Conservation (phyloP, 164 flowering plant genomes). For the Buxus sempervirens region DNA sequence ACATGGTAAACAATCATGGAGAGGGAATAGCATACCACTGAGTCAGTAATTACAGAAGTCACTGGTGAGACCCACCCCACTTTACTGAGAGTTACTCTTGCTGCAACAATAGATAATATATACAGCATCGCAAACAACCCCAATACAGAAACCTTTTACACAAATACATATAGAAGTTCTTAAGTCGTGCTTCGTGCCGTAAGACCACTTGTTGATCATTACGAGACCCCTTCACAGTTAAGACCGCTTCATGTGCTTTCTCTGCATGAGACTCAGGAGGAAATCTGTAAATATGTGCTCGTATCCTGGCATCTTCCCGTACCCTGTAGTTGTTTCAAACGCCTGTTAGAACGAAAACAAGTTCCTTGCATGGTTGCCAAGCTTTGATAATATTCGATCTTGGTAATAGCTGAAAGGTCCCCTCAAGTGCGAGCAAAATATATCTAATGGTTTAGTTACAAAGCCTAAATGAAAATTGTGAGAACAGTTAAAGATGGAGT, state of each 20-base stretch:
- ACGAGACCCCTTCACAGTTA: conserved; percentile 10
- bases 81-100: too few relatives aligned
- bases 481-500: not conserved
- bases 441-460: too few relatives aligned
- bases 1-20: not conserved
- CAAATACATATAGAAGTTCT: not conserved
- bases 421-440: not conserved
- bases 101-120: not conserved
- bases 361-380: not conserved
- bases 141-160: not conserved
- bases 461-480: not conserved
- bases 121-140: not conserved
- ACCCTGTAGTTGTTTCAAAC: conserved; percentile 40
- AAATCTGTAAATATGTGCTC: conserved; percentile 88
- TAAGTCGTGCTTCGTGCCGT: not conserved
- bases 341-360: conserved; percentile 1
- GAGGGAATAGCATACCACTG: not conserved
- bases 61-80: not conserved
- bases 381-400: not conserved
- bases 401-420: not conserved
- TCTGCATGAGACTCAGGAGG: conserved; percentile 52
- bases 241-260: conserved; percentile 43
- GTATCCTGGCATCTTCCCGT: conserved; percentile 82
- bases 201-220: not conserved
- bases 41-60: not conserved